Base-by-base conservation (phyloP, 257 asterid species). In the Petrea volubilis region DNA sequence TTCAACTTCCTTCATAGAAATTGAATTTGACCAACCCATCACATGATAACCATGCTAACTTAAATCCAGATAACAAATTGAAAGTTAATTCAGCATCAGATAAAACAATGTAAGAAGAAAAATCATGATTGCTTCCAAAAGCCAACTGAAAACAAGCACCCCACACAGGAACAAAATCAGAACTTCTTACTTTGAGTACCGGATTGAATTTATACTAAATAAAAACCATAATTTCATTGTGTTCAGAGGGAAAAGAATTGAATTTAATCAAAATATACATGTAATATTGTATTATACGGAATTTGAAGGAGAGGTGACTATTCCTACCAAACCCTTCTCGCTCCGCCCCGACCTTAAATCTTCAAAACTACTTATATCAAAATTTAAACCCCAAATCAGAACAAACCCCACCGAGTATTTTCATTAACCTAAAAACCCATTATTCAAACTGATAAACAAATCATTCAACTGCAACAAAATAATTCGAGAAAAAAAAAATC, bases 1-100 rank as follows among this genome's bases (percentile, higher is more conserved):
- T 34, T 66, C 64, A 50, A 28, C 52, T 74, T 46, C 56, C 59
- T 64, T 47, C 62, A 51, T 58, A 27, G 9, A 68, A 56, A 10
- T 3, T 47, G 15, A 51, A 62, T 64, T 61, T 38, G 5, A 8
- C 68, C 7, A 3, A 56, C 36, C 50, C 59, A 38, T 49, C 49
- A 8, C 29, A 34, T 2, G 11, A 17, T 60, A 18, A 33, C 11
- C 28, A 29, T 31, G 15, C 28, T 33, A 31, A 29, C 31, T 28
- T 31, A 46, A 53, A 59, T 47, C 14, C 29, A 31, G n/a, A 58
- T n/a, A 28, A 15, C 12, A 29, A 18, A 56, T 28, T 56, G 23
- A 15, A 25, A 25, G 40, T 10, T 56, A 56, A 25, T 14, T 11
- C 41, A 15, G 5, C 62, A 15, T 25, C 33, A 10, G 56, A n/a